Evolutionary conservation across 1,284 basidiomycete species (phyloP).

Genomic region (Cryptococcus sp.): DNA sequence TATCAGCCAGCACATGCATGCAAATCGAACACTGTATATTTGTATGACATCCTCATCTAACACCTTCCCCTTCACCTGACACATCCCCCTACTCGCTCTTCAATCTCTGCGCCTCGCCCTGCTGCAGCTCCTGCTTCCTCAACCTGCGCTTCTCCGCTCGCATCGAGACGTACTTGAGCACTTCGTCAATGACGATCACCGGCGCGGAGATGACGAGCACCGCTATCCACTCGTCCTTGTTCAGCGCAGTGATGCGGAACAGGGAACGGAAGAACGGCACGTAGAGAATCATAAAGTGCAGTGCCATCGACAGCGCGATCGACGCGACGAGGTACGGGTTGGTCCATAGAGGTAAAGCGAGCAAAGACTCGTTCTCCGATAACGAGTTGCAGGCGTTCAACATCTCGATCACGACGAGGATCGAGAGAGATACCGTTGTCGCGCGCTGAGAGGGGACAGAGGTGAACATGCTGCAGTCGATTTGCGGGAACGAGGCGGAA

Average conservation of each 20-base stretch:
- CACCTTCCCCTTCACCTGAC: too few relatives aligned
- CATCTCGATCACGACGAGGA: slow-evolving; percentile 78
- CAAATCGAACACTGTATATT: too few relatives aligned
- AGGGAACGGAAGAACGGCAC: slow-evolving; percentile 90
- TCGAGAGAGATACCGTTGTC: slow-evolving; percentile 93
- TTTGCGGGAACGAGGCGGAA: slow-evolving; percentile 72
- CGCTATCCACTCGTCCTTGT: slow-evolving; percentile 92
- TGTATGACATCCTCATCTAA: too few relatives aligned
- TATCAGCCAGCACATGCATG: too few relatives aligned
- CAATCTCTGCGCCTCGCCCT: too few relatives aligned
- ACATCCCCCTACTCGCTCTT: too few relatives aligned
- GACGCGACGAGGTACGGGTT: slow-evolving; percentile 89
- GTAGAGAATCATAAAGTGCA: slow-evolving; percentile 93
- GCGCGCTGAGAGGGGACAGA: slow-evolving; percentile 80
- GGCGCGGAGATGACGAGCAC: slow-evolving; percentile 86
- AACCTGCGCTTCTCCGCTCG: too few relatives aligned
- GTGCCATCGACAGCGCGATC: slow-evolving; percentile 82
- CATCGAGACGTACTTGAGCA: slow-evolving; percentile 62
- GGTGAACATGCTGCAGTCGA: slow-evolving; percentile 93
- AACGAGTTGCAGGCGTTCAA: slow-evolving; percentile 99
- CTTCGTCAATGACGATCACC: slow-evolving; percentile 86
- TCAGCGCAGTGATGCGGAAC: slow-evolving; percentile 89
- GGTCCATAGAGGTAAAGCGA: slow-evolving; percentile 86
- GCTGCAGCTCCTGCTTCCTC: too few relatives aligned
- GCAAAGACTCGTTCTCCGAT: slow-evolving; percentile 93